Base-by-base conservation (phyloP, 2,329 filamentous ascomycete genomes). In the Colletotrichum spaethianum region DNA sequence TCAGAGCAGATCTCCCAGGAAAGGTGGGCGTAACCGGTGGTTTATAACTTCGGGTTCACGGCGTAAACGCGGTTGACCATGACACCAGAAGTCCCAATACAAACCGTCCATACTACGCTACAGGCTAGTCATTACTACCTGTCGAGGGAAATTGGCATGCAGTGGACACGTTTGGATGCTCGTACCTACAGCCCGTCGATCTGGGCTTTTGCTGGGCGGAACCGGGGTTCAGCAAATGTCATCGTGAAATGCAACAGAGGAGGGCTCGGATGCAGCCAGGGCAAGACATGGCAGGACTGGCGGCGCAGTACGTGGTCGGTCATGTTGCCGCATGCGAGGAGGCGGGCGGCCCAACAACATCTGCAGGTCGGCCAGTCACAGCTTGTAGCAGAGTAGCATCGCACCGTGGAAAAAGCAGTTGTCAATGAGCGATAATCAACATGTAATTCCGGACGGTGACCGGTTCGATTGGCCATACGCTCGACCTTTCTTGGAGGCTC, bases 201-300 rank as follows among this genome's bases (percentile, higher is more conserved):
- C 69, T 69, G 69, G 69, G 69, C 52, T 62, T 70, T 67, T 28
- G 40, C 56, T 70, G 38, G 68, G 63, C 46, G 40, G 9, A 46
- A 50, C 38, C 18, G 40, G 63, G 28, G 55, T 40, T 4, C 1
- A 31, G 38, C 53, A 59, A 23, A 40, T 33, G 62, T 9, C 31
- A 12, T 61, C 28, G 38, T 48, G 63, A 42, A 31, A 9, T 56
- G 61, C 53, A 57, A 33, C 42, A 23, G n/a, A 57, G 62, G 63
- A 33, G 42, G 40, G 33, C 33, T 71, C 57, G 57, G 50, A 56
- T 70, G 40, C 40, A 12, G 50, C 67, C 46, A 61, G 62, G 53
- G 38, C 53, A 60, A 23, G 44, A n/a, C 44, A 23, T 33, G 44
- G 16, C 63, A 50, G 48, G 9, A 53, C 38, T 48, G 9, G 31